These are phyloP conservation scores for Cladosporium halotolerans DNA, from an alignment of 2,329 filamentous ascomycete species.

Conservation along the genomic window DNA sequence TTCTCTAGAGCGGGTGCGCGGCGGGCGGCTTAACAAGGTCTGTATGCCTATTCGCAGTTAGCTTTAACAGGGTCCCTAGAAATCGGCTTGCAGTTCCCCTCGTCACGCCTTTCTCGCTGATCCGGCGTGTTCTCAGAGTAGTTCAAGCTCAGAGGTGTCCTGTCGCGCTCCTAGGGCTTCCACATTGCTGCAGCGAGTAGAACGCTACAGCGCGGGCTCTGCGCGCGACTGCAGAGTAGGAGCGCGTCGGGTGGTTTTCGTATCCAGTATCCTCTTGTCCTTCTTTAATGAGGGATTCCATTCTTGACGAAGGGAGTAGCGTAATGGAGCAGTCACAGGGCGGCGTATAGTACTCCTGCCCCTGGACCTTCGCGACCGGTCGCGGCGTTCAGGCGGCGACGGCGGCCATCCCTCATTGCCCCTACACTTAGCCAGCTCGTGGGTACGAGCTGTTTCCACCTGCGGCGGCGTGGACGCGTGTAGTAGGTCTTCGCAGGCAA, in stretches of 20 bases:
- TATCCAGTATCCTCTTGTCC: slow-evolving; percentile 1
- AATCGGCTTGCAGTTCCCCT: background rate
- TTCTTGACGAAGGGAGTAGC: background rate
- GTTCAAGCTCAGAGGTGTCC: background rate
- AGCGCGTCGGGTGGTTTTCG: background rate
- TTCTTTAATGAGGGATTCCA: background rate
- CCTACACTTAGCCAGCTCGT: slow-evolving; percentile 6
- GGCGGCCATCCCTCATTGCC: background rate
- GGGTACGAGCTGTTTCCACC: slow-evolving; percentile 1
- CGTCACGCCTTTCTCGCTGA: background rate
- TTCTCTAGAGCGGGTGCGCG: background rate
- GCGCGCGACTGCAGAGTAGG: background rate
- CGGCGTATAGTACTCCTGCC: background rate
- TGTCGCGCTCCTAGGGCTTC: too few species aligned
- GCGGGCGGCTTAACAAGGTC: background rate
- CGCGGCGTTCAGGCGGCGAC: background rate
- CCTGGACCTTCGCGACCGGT: background rate
- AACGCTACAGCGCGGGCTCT: background rate
- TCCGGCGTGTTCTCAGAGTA: background rate
- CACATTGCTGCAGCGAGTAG: slow-evolving; percentile 1
- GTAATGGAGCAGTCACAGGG: background rate
- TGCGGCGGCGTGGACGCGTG: slow-evolving; percentile 3
- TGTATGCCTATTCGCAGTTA: background rate
- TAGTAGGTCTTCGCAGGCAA: slow-evolving; percentile 10
- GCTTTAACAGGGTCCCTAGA: background rate